Conservation (phyloP, 2,329 filamentous ascomycete genomes). For the Ceratocystis lukuohia region DNA sequence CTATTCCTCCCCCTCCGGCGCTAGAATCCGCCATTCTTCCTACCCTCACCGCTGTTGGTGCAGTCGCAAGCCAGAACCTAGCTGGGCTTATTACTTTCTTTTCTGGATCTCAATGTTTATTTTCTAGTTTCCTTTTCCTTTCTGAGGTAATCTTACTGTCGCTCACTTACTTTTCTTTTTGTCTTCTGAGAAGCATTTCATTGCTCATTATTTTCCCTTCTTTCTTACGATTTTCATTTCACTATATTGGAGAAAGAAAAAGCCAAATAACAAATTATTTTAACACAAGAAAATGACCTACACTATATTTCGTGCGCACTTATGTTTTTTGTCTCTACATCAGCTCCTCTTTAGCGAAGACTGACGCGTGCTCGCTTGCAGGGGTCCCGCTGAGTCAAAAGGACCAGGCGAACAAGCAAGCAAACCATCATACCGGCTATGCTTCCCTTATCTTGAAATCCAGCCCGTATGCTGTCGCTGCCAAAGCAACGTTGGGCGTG, state of each 20-base stretch:
- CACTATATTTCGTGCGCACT: background rate
- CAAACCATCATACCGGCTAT: background rate
- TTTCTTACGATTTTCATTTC: background rate
- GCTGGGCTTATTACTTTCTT: background rate
- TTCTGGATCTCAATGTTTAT: background rate
- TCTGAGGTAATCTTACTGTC: background rate
- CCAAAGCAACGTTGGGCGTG: too few relatives aligned
- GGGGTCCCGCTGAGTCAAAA: background rate
- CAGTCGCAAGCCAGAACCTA: conserved; percentile 1
- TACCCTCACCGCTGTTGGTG: background rate
- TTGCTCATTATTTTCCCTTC: background rate
- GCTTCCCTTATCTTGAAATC: too few relatives aligned
- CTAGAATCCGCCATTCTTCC: background rate
- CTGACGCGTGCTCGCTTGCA: background rate
- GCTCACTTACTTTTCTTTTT: background rate
- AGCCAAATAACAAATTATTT: background rate
- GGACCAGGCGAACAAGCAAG: background rate
- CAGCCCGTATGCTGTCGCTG: too few relatives aligned
- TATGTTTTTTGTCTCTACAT: background rate
- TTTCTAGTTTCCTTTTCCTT: background rate
- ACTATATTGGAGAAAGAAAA: too few relatives aligned
- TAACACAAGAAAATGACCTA: background rate
- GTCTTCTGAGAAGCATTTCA: background rate
- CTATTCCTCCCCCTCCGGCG: background rate
- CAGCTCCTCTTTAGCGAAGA: background rate